phyloP scores from a whole-genome alignment of 441 rosid genomes.

The Adansonia grandidieri region DNA sequence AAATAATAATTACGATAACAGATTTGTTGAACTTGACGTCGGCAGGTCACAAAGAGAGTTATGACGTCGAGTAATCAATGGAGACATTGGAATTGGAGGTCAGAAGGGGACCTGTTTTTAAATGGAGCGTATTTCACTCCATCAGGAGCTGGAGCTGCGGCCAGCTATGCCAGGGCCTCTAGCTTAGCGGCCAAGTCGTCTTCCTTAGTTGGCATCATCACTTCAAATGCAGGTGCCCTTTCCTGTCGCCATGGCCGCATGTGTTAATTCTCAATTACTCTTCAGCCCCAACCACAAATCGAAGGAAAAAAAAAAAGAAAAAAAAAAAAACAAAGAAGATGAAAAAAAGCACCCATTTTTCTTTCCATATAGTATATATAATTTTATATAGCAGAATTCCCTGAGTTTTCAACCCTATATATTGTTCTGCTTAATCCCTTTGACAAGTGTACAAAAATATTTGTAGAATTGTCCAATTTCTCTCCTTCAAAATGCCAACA shows the following conservation, averaged over 20 bases:
- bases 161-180: slow-evolving; percentile 65
- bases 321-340: background rate
- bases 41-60: slow-evolving; percentile 69
- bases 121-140: slow-evolving; percentile 65
- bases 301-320: background rate
- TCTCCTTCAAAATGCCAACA: slow-evolving; percentile 10
- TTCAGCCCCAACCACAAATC: slow-evolving; percentile 3
- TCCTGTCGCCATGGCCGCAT: slow-evolving; percentile 48
- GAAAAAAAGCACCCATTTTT: slow-evolving; percentile 29
- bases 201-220: slow-evolving; percentile 54
- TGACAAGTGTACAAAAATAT: slow-evolving; percentile 44
- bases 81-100: slow-evolving; percentile 65
- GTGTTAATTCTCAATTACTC: slow-evolving; percentile 36
- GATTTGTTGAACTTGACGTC: background rate
- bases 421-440: slow-evolving; percentile 18
- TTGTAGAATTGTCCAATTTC: slow-evolving; percentile 29
- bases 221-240: slow-evolving; percentile 58
- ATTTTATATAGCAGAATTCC: background rate
- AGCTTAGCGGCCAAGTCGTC: slow-evolving; percentile 71
- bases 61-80: slow-evolving; percentile 39
- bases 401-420: background rate
- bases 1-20: background rate
- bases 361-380: slow-evolving; percentile 16
- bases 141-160: slow-evolving; percentile 52
- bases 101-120: slow-evolving; percentile 57